Conservation (phyloP, 495 filamentous ascomycete species). For the Trichoderma erinaceum region DNA sequence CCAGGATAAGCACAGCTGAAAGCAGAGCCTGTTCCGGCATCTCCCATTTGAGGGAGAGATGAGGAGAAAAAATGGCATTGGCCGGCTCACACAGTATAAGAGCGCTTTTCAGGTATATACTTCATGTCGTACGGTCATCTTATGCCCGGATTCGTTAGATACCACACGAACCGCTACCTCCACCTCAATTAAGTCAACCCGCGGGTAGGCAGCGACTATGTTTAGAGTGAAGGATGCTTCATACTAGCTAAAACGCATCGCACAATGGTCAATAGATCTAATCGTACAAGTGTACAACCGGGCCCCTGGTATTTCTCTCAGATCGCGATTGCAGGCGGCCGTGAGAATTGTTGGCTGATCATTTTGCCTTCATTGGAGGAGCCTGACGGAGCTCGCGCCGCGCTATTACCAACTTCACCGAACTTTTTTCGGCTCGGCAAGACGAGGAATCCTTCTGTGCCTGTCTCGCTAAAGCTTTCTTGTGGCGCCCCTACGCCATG, state of each 20-base stretch:
- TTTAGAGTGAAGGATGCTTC: neutral
- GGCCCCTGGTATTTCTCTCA: too few relatives aligned
- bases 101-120: neutral
- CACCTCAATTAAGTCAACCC: neutral
- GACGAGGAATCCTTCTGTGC: neutral
- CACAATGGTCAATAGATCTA: too few relatives aligned
- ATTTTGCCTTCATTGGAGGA: too few relatives aligned
- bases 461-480: neutral
- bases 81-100: too few relatives aligned
- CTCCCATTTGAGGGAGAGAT: neutral
- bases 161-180: neutral
- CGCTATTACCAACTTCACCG: neutral
- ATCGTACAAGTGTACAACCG: too few relatives aligned
- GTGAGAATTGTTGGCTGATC: too few relatives aligned
- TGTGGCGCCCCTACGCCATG: neutral
- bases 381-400: neutral
- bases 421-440: neutral
- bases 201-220: neutral
- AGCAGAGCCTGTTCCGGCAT: neutral
- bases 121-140: neutral
- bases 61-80: neutral
- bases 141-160: neutral
- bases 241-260: neutral
- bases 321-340: too few relatives aligned
- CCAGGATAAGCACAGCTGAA: conserved; percentile 5